Base-by-base conservation (phyloP, 805 yeast genomes). In the Kregervanrija fluxuum region DNA sequence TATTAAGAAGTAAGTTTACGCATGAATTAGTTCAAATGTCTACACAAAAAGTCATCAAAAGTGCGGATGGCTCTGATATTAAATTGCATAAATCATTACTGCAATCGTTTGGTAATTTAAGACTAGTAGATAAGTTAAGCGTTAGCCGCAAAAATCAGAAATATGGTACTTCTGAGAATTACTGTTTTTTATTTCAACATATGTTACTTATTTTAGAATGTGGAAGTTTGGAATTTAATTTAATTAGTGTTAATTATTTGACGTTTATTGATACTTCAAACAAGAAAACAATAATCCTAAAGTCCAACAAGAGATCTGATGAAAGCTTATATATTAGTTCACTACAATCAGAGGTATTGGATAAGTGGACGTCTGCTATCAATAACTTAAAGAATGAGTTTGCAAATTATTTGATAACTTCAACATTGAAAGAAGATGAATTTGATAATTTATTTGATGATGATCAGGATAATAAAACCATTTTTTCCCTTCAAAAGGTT, bases 341-440 rank as follows among this genome's bases (percentile, higher is more conserved):
- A 44, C 11, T 6, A 30, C 3, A 28, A 33, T 5, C 30, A 3
- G 22, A 11, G 11, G 13, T 60, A 2, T 35, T 59, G 31, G 57
- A 55, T 31, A 65, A 59, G 49, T 65, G 69, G 69, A 48, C 49
- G 2, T 46, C 53, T 28, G 67, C 61, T 2, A 48, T 65, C 4
- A 51, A 53, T 8, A 51, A 61, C 31, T 35, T 44, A 30, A 50
- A 49, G 14, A 41, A 53, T 3, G 50, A 48, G 14, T 57, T 64
- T 40, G 58, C 62, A 2, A 47, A 47, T 9, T 49, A 48, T 1
- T 22, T 54, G 11, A 38, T 64, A 1, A 60, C 68, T 1, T 52
- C 61, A 0, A 57, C 65, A 0, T 33, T 64, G 1, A 38, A 42
- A 8, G 53, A 56, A 31, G 48, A 54, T 40, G 65, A 61, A 37